These are phyloP conservation scores for Dalbergia cultrata DNA, from an alignment of 306 rosid species.

Conservation along the genomic window DNA sequence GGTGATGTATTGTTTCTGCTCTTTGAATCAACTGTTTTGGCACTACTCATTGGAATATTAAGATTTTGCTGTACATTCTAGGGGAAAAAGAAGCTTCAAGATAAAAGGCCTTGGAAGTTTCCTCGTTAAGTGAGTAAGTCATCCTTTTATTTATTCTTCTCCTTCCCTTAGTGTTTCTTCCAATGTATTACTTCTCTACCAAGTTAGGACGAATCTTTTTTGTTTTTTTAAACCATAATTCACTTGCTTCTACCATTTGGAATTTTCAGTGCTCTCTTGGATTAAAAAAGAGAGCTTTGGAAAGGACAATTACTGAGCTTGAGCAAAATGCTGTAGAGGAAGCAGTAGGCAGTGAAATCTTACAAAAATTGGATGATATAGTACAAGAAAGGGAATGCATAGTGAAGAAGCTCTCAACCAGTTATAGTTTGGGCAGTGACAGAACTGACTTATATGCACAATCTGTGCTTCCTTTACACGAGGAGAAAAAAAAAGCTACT, in stretches of 20 bases:
- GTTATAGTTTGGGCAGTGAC: constrained; percentile 76
- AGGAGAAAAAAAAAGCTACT: constrained; percentile 53
- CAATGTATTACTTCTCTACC: not conserved
- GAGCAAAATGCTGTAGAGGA: constrained; percentile 57
- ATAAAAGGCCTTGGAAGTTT: constrained; percentile 70
- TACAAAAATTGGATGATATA: constrained; percentile 51
- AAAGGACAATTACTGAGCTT: constrained; percentile 65
- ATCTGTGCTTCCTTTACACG: constrained; percentile 65
- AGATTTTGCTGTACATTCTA: constrained; percentile 79
- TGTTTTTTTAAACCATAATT: not conserved
- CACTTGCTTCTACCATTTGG: not conserved
- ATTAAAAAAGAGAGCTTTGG: constrained; percentile 70
- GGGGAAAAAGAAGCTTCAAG: constrained; percentile 75
- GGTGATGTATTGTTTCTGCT: constrained; percentile 69
- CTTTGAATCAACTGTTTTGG: constrained; percentile 60
- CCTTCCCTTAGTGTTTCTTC: not conserved
- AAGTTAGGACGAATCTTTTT: not conserved
- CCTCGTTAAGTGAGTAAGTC: constrained; percentile 72
- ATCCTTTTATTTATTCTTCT: constrained; percentile 8
- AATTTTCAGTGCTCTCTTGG: constrained; percentile 66
- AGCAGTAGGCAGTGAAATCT: constrained; percentile 51
- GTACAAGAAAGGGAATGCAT: constrained; percentile 64
- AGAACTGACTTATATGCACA: constrained; percentile 37
- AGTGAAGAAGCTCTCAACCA: constrained; percentile 71
- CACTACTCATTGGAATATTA: constrained; percentile 57